phyloP scores from a whole-genome alignment of 768 basidiomycete species.

The Leccinellum rugosiceps region DNA sequence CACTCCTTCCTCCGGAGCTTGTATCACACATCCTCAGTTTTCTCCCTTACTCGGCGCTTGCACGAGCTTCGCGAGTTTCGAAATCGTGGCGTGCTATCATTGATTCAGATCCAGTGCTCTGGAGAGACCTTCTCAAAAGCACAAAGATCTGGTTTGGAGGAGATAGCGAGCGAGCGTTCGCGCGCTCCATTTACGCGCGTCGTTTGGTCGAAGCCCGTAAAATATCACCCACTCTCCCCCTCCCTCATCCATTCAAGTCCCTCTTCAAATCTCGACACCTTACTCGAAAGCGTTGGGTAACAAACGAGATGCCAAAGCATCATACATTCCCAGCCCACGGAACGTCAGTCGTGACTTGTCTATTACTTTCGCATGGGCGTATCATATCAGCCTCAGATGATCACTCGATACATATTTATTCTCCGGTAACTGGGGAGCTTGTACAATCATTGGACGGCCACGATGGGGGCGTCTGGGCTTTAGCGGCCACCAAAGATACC shows the following conservation, averaged over 20 bases:
- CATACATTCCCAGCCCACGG: slow-evolving; percentile 87
- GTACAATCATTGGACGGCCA: slow-evolving; percentile 80
- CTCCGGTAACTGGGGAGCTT: slow-evolving; percentile 76
- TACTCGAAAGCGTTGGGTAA: slow-evolving; percentile 77
- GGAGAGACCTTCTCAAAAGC: slow-evolving; percentile 80
- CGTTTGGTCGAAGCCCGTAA: slow-evolving; percentile 42
- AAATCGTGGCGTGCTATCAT: slow-evolving; percentile 89
- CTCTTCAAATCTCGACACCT: slow-evolving; percentile 90
- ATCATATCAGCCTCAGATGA: slow-evolving; percentile 98
- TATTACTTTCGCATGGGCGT: slow-evolving; percentile 90
- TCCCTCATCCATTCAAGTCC: slow-evolving; percentile 86
- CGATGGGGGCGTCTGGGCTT: slow-evolving; percentile 95
- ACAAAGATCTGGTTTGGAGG: slow-evolving; percentile 90
- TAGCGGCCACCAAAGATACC: slow-evolving; percentile 84
- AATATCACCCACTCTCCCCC: slow-evolving; percentile 52
- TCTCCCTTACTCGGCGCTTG: slow-evolving; percentile 78
- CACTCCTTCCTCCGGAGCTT: slow-evolving; percentile 87
- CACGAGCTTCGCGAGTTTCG: slow-evolving; percentile 85
- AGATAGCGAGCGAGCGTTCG: slow-evolving; percentile 78
- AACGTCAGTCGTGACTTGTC: slow-evolving; percentile 89
- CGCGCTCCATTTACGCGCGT: slow-evolving; percentile 63
- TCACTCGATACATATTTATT: slow-evolving; percentile 94
- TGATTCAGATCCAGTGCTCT: slow-evolving; percentile 85
- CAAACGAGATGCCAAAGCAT: slow-evolving; percentile 67
- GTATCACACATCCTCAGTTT: slow-evolving; percentile 84